Conservation (phyloP, 352 stramenopile genomes). For the Aphanomyces stellatus region DNA sequence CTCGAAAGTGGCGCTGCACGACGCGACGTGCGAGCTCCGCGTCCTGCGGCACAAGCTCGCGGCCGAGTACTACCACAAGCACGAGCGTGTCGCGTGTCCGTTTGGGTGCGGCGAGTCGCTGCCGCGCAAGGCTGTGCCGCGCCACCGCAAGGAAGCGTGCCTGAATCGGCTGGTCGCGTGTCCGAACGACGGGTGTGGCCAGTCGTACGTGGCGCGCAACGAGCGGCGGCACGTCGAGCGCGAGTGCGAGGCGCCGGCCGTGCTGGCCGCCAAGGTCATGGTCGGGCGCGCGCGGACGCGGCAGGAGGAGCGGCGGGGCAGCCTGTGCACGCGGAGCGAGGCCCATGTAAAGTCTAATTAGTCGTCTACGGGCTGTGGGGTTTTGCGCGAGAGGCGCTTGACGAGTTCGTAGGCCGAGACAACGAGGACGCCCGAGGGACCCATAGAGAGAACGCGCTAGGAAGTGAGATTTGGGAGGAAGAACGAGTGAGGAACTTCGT, state of each 20-base stretch:
- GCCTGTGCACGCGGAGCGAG: neutral
- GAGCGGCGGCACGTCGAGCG: neutral
- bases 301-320: neutral
- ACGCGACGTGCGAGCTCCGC: neutral
- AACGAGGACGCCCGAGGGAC: slow-evolving; percentile 74
- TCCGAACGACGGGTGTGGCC: neutral
- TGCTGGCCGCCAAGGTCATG: neutral
- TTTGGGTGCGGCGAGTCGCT: slow-evolving; percentile 6
- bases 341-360: neutral
- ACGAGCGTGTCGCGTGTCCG: slow-evolving; percentile 12
- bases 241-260: slow-evolving; percentile 2
- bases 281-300: neutral
- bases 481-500: too few species aligned
- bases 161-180: slow-evolving; percentile 1
- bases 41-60: neutral
- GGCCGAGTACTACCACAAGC: slow-evolving; percentile 11
- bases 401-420: slow-evolving; percentile 87
- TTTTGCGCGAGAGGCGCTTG: slow-evolving; percentile 75
- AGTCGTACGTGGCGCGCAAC: slow-evolving; percentile 9
- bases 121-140: neutral
- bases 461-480: too few species aligned
- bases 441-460: slow-evolving; percentile 72
- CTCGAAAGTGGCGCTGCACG: neutral
- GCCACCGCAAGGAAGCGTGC: slow-evolving; percentile 8
- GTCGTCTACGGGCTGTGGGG: neutral